Evolutionary conservation across 1,284 basidiomycete genomes (phyloP).

Genomic region (Xerocomus cyaneibrunnescens): DNA sequence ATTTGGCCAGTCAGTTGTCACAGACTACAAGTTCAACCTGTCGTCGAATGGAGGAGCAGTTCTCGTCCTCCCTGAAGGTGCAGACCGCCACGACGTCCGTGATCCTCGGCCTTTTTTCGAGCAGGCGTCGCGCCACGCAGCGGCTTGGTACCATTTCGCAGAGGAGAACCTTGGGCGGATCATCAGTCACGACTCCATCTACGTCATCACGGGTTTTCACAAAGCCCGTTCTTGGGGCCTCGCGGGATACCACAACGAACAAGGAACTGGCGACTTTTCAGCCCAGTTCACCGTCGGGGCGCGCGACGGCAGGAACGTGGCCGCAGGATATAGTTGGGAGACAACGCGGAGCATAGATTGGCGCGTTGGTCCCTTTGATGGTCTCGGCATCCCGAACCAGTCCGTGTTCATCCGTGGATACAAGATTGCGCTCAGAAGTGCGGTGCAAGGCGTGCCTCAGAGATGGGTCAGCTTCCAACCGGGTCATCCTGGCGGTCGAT

Average conservation of each 20-base stretch:
- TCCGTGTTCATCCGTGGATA: conserved; percentile 29
- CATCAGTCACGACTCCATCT: conserved; percentile 26
- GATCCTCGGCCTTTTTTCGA: conserved; percentile 16
- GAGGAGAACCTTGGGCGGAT: conserved; percentile 22
- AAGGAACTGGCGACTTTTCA: conserved; percentile 4
- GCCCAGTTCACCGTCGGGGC: conserved; percentile 18
- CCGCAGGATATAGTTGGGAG: conserved; percentile 17
- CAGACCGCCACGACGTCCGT: conserved; percentile 22
- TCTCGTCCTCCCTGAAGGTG: conserved; percentile 30
- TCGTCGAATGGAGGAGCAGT: conserved; percentile 25
- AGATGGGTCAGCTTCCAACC: conserved; percentile 20
- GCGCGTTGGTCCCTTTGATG: conserved; percentile 18
- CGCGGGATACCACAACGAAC: conserved; percentile 21
- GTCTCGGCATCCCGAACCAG: conserved; percentile 16
- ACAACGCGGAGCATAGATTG: conserved; percentile 18
- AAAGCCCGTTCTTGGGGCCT: conserved; percentile 26
- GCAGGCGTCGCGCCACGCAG: conserved; percentile 21
- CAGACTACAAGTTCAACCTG: conserved; percentile 15
- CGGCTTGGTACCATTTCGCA: conserved; percentile 28
- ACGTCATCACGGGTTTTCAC: conserved; percentile 28
- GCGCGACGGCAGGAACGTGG: conserved; percentile 2
- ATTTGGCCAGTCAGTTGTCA: background rate
- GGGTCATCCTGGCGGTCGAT: background rate
- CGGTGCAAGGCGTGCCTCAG: conserved; percentile 22
- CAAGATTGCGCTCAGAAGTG: conserved; percentile 27